Base-by-base conservation (phyloP, 2,329 filamentous ascomycete genomes). In the Stylonectria norvegica region DNA sequence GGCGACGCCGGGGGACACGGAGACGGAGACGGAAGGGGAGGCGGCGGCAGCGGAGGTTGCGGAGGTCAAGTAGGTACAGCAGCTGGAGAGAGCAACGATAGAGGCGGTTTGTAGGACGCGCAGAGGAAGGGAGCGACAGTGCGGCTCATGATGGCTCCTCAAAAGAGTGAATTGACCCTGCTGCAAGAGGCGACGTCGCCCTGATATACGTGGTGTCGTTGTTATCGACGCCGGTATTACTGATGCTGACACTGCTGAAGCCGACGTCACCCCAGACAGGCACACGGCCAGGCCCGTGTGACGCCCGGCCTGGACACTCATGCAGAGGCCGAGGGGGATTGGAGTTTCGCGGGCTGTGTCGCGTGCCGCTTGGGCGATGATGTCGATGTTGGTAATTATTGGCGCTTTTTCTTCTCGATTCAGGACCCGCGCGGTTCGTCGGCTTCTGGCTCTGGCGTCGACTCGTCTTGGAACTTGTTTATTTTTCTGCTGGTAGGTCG, bases 291-390 rank as follows among this genome's bases (percentile, higher is more conserved):
- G 49, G 52, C 57, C 53, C 50, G 50, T 50, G 45, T 57, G 55
- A 52, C 55, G 59, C 52, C 51, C 56, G 45, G 57, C 56, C 57
- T 57, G 60, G 48, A 53, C 44, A 59, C 56, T 56, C 61, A 69
- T 62, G 43, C 52, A 53, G 49, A 39, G 49, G 45, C 44, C 38
- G n/a, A n/a, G n/a, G n/a, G n/a, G n/a, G n/a, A n/a, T n/a, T n/a
- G n/a, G n/a, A n/a, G n/a, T n/a, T n/a, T n/a, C n/a, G n/a, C n/a
- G n/a, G n/a, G n/a, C n/a, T n/a, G n/a, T n/a, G n/a, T n/a, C n/a
- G n/a, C n/a, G n/a, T n/a, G n/a, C n/a, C n/a, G n/a, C n/a, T n/a
- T n/a, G n/a, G n/a, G n/a, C n/a, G n/a, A n/a, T n/a, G n/a, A n/a
- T n/a, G n/a, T n/a, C 7, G 22, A 25, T 25, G 22, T 25, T 25